Conservation (phyloP, 108 stramenopile species). For the Stephanodiscus triporus region DNA sequence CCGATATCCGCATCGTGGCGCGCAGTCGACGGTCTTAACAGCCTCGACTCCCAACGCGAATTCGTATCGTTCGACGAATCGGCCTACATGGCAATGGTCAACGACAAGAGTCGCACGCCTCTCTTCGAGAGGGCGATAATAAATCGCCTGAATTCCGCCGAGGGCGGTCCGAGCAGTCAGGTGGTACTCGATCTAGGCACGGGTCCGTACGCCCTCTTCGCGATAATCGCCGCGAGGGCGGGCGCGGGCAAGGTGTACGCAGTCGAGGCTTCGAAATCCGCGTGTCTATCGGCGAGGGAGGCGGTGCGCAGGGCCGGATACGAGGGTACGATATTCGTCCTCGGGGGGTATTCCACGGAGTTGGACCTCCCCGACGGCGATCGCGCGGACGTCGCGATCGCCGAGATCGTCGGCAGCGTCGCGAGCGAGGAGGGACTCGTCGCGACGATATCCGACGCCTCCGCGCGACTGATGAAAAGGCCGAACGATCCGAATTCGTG, state of each 20-base stretch:
- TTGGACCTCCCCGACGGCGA: conserved; percentile 51
- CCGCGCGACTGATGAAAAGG: conserved; percentile 51
- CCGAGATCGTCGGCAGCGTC: conserved; percentile 67
- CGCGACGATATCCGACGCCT: conserved; percentile 66
- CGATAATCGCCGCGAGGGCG: conserved; percentile 63
- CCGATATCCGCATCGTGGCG: conserved; percentile 54
- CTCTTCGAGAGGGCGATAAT: conserved; percentile 58
- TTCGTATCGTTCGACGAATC: conserved; percentile 68
- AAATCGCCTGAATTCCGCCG: conserved; percentile 41
- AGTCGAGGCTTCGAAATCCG: conserved; percentile 64
- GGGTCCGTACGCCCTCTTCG: conserved; percentile 71
- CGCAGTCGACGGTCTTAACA: conserved; percentile 57
- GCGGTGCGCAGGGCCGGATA: conserved; percentile 49
- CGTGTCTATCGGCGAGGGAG: conserved; percentile 46
- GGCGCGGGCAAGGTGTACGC: conserved; percentile 75
- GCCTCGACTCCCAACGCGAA: conserved; percentile 31
- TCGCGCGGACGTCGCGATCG: conserved; percentile 64
- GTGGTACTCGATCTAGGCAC: conserved; percentile 74
- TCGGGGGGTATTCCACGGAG: conserved; percentile 77
- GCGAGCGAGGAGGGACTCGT: conserved; percentile 70
- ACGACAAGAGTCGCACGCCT: conserved; percentile 64
- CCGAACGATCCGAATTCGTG: conserved; percentile 50
- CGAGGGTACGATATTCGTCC: conserved; percentile 51
- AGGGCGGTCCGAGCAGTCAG: conserved; percentile 34
- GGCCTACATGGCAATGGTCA: conserved; percentile 68